Conservation (phyloP, 164 flowering plant genomes). For the Aristolochia contorta region DNA sequence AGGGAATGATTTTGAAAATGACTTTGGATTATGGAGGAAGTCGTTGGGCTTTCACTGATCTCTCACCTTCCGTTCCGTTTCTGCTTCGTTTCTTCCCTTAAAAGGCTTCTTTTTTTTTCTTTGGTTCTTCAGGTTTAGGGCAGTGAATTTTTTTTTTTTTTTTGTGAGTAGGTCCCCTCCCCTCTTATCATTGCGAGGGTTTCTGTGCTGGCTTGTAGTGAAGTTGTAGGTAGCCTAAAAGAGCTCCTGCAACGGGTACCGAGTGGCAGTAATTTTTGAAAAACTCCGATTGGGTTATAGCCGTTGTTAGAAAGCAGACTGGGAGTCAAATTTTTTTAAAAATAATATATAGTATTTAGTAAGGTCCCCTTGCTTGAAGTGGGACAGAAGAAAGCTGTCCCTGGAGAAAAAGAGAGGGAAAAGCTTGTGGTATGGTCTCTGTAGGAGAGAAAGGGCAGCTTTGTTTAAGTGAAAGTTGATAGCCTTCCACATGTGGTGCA, state of each 20-base stretch:
- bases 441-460: no score
- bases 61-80: neutral
- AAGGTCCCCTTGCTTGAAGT: neutral
- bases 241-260: slow-evolving; percentile 7
- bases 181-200: slow-evolving; percentile 15
- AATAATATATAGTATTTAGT: neutral
- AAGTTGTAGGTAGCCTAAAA: no score
- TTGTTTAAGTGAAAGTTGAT: no score
- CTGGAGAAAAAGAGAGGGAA: no score
- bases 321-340: no score
- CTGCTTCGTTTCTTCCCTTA: slow-evolving; percentile 1
- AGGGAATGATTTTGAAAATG: slow-evolving; percentile 1
- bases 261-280: neutral
- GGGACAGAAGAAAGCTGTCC: no score
- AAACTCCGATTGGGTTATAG: neutral
- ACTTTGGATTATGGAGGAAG: slow-evolving; percentile 2
- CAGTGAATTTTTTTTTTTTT: no score
- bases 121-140: no score
- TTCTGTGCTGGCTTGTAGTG: slow-evolving; percentile 14
- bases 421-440: no score
- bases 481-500: no score
- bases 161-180: neutral
- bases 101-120: neutral
- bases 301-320: neutral
- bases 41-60: slow-evolving; percentile 7